Evolutionary conservation across 2,329 filamentous ascomycete genomes (phyloP).

Genomic region (Trichoderma lentiforme): DNA sequence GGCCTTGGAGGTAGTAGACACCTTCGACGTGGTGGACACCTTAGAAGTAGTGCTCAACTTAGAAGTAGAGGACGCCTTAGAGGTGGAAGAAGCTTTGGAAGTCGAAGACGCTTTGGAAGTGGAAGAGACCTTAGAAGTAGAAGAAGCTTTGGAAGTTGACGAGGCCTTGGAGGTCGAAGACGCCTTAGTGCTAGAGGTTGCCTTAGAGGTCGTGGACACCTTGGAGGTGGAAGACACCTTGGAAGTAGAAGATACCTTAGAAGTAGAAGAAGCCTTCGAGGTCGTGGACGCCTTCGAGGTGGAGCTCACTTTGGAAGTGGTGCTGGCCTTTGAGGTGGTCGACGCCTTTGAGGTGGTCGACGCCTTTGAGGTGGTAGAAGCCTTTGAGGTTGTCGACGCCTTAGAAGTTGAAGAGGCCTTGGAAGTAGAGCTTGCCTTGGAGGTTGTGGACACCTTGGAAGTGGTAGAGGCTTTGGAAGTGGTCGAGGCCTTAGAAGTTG

Average conservation of each 20-base stretch:
- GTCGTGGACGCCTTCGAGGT: neutral
- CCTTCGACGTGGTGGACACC: neutral
- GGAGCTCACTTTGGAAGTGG: neutral
- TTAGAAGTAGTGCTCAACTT: constrained; percentile 1
- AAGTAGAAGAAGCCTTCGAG: neutral
- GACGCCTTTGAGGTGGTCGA: neutral
- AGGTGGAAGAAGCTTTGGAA: too few relatives aligned
- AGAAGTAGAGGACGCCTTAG: neutral
- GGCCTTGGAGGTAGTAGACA: constrained; percentile 14
- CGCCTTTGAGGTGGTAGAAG: neutral
- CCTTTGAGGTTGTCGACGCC: neutral
- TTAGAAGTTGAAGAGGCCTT: neutral
- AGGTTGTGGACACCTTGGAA: neutral
- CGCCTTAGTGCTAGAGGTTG: neutral
- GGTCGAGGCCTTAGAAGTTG: neutral
- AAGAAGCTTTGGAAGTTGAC: neutral
- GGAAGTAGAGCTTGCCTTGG: neutral
- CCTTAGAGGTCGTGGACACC: neutral
- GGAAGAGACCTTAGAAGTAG: neutral
- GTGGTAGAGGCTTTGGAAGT: neutral
- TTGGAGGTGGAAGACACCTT: neutral
- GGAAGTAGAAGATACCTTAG: neutral
- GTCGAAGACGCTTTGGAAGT: neutral
- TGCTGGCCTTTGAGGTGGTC: neutral
- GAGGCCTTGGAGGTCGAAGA: neutral